Conservation (phyloP, 352 stramenopile species). For the Phytophthora pistaciae region DNA sequence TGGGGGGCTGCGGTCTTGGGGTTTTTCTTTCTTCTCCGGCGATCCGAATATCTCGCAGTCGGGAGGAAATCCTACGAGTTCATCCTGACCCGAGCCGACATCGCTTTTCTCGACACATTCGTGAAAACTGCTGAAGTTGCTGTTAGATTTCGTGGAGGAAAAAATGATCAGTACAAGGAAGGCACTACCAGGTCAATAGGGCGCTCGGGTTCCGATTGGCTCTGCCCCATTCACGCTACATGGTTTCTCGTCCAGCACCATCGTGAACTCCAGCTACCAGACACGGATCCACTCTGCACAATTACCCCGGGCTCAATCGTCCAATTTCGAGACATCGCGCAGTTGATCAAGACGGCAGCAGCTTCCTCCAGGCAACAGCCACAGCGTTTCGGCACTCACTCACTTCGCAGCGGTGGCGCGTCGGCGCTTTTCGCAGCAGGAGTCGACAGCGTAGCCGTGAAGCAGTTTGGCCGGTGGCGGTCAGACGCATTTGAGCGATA, state of each 20-base stretch:
- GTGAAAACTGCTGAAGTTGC: not conserved
- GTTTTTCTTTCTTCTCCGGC: not conserved
- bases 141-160: not conserved
- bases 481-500: not conserved
- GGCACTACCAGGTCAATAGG: not conserved
- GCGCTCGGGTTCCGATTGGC: not conserved
- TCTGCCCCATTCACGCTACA: not conserved
- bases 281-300: not conserved
- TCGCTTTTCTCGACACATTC: not conserved
- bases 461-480: not conserved
- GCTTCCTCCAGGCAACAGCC: not conserved
- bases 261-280: not conserved
- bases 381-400: not conserved
- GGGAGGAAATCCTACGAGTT: not conserved
- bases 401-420: too few relatives aligned
- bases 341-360: not conserved
- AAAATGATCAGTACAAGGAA: not conserved
- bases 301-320: not conserved
- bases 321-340: not conserved
- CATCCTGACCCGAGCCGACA: not conserved
- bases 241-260: not conserved
- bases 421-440: not conserved
- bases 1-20: not conserved
- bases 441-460: not conserved
- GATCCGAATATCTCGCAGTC: not conserved